phyloP scores from a whole-genome alignment of 192 early-diverging fungal genomes.

The Entomortierella parvispora region DNA sequence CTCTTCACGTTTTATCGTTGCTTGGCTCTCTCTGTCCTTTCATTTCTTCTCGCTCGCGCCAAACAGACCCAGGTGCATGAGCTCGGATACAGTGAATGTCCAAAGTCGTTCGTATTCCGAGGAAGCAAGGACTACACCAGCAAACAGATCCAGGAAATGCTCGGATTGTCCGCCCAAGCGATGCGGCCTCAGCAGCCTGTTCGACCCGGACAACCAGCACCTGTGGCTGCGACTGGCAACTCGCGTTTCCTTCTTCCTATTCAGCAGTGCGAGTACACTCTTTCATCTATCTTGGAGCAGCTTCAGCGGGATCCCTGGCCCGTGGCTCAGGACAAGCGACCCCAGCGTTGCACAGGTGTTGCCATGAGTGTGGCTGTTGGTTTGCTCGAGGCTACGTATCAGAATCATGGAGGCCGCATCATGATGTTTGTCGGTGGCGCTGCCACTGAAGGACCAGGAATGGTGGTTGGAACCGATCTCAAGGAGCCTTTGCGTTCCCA shows the following conservation, averaged over 20 bases:
- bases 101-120: slow-evolving; percentile 98
- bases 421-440: slow-evolving; percentile 96
- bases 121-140: slow-evolving; percentile 95
- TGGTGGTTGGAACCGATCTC: slow-evolving; percentile 94
- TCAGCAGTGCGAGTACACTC: slow-evolving; percentile 95
- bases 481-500: slow-evolving; percentile 96
- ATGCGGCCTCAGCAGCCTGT: slow-evolving; percentile 59
- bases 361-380: slow-evolving; percentile 94
- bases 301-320: slow-evolving; percentile 99
- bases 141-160: slow-evolving; percentile 98
- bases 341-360: slow-evolving; percentile 94
- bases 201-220: slow-evolving; percentile 55
- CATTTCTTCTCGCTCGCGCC: neutral
- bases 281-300: slow-evolving; percentile 95
- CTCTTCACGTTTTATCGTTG: too few relatives aligned
- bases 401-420: slow-evolving; percentile 91
- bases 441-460: slow-evolving; percentile 95
- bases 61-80: slow-evolving; percentile 93
- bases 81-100: slow-evolving; percentile 94
- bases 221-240: slow-evolving; percentile 21
- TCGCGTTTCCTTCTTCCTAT: slow-evolving; percentile 90
- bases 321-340: slow-evolving; percentile 89
- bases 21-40: neutral
- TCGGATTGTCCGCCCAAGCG: slow-evolving; percentile 74
- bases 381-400: slow-evolving; percentile 94